Conservation (phyloP, 208 protist genomes). For the Wallacemonas rigidus region DNA sequence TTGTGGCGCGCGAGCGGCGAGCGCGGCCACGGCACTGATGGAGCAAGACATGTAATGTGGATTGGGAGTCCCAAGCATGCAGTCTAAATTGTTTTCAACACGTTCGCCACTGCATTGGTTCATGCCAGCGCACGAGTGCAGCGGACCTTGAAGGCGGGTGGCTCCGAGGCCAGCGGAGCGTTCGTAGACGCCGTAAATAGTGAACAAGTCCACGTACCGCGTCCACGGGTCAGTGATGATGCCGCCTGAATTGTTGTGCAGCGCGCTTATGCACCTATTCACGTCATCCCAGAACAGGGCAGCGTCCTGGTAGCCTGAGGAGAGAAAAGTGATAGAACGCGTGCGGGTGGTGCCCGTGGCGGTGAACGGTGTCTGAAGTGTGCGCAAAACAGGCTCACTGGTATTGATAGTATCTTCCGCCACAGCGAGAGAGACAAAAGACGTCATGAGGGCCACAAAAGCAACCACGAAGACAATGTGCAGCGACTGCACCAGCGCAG, state of each 20-base stretch:
- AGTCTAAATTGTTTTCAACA: conserved; percentile 48
- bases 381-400: neutral
- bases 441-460: neutral
- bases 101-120: conserved; percentile 16
- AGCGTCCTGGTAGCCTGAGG: conserved; percentile 51
- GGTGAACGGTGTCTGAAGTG: neutral
- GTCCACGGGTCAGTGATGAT: conserved; percentile 58
- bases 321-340: conserved; percentile 63
- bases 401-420: neutral
- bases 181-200: conserved; percentile 68
- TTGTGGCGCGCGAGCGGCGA: conserved; percentile 33
- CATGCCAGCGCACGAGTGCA: conserved; percentile 27
- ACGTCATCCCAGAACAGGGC: conserved; percentile 52
- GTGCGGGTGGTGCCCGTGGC: conserved; percentile 10
- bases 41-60: conserved; percentile 45
- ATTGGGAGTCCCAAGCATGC: conserved; percentile 38
- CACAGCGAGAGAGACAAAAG: neutral
- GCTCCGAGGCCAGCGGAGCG: conserved; percentile 31
- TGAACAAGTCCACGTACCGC: conserved; percentile 48
- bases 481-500: too few species aligned
- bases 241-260: conserved; percentile 44
- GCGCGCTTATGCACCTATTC: conserved; percentile 21
- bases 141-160: conserved; percentile 3
- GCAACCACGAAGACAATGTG: neutral
- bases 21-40: conserved; percentile 23